These are phyloP conservation scores for Chlamydomonas incerta DNA, from an alignment of 139 green algal species.

Conservation along the genomic window DNA sequence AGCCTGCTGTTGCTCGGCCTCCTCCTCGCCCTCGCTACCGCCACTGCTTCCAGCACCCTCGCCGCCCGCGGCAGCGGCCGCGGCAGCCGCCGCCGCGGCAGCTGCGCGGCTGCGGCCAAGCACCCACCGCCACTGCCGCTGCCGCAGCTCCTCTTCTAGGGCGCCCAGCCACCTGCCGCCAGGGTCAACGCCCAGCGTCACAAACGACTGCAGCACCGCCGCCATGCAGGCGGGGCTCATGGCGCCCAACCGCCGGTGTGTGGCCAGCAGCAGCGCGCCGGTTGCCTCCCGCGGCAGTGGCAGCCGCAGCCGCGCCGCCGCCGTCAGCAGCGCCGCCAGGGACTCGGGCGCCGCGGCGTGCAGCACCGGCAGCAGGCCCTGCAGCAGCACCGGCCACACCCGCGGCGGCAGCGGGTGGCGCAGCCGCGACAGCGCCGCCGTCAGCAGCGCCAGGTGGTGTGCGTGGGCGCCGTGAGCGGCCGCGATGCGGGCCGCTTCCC, in stretches of 20 bases:
- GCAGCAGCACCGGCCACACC: background rate
- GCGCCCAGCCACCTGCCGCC: conserved; percentile 3
- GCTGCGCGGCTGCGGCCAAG: background rate
- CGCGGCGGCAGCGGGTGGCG: background rate
- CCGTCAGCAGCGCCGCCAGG: conserved; percentile 6
- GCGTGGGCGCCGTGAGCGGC: background rate
- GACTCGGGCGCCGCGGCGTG: background rate
- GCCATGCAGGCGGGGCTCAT: background rate
- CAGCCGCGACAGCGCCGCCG: background rate
- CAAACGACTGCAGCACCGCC: background rate
- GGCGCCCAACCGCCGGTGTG: conserved; percentile 11
- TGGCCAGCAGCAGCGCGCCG: conserved; percentile 21
- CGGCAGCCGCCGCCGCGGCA: background rate
- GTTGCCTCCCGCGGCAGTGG: conserved; percentile 19
- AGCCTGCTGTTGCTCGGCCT: background rate
- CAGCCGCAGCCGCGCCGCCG: conserved; percentile 19
- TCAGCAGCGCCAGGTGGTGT: background rate
- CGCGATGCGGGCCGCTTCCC: background rate
- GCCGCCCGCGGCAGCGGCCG: background rate
- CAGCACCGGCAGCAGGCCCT: conserved; percentile 5
- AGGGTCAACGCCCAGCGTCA: conserved; percentile 8
- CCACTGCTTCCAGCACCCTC: background rate
- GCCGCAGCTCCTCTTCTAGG: background rate
- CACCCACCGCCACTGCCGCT: background rate
- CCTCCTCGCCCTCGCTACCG: background rate